Evolutionary conservation across 768 basidiomycete genomes (phyloP).

Genomic region (Pseudohyphozyma bogoriensis): DNA sequence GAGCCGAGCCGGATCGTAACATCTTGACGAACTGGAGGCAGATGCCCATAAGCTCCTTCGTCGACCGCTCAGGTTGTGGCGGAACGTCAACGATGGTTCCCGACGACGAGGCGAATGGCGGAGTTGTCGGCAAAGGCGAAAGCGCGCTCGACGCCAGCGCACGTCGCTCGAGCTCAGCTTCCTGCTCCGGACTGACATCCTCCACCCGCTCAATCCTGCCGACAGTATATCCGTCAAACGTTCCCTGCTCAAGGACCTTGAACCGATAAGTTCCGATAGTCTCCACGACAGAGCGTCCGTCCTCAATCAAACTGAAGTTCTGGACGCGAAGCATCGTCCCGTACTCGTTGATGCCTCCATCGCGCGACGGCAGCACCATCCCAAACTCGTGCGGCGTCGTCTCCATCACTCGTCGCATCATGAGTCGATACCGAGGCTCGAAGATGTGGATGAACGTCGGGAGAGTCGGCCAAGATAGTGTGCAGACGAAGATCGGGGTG

Average conservation of each 20-base stretch:
- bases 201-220: constrained; percentile 37
- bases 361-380: constrained; percentile 67
- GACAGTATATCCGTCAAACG: constrained; percentile 71
- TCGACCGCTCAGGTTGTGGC: constrained; percentile 38
- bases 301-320: constrained; percentile 72
- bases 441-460: constrained; percentile 85
- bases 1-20: constrained; percentile 60
- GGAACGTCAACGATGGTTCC: not conserved
- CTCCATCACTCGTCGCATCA: constrained; percentile 93
- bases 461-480: constrained; percentile 81
- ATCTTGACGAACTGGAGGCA: constrained; percentile 57
- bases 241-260: constrained; percentile 70
- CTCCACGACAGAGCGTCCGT: constrained; percentile 81
- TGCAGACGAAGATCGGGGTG: constrained; percentile 84
- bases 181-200: constrained; percentile 42
- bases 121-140: no score
- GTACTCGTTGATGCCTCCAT: constrained; percentile 54
- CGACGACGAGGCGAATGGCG: not conserved
- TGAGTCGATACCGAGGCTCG: constrained; percentile 86
- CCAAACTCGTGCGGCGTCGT: constrained; percentile 74
- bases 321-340: constrained; percentile 90
- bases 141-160: constrained; percentile 27
- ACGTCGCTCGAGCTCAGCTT: constrained; percentile 37
- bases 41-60: constrained; percentile 50
- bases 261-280: constrained; percentile 66